Evolutionary conservation across 2,329 filamentous ascomycete species (phyloP).

Genomic region (Cadophora malorum): DNA sequence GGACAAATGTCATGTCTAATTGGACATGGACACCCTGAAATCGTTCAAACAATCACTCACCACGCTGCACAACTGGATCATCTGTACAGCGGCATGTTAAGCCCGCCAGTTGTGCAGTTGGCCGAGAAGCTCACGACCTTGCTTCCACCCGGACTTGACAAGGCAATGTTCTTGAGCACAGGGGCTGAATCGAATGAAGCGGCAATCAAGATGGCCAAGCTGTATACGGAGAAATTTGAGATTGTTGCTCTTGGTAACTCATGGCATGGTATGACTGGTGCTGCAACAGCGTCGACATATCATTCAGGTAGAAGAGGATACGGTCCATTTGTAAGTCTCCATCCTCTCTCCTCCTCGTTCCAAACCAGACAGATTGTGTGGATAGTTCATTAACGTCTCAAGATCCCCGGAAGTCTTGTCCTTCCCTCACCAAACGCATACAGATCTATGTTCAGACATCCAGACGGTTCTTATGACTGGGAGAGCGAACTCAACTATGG

Average conservation of each 20-base stretch:
- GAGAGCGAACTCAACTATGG: conserved; percentile 67
- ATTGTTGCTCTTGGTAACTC: conserved; percentile 64
- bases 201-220: conserved; percentile 69
- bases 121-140: conserved; percentile 56
- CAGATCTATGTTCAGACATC: conserved; percentile 63
- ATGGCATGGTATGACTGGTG: conserved; percentile 67
- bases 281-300: conserved; percentile 59
- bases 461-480: conserved; percentile 70
- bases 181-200: conserved; percentile 65
- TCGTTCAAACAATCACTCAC: conserved; percentile 58
- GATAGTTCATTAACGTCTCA: neutral
- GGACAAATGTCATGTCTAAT: conserved; percentile 66
- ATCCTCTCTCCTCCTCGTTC: no score
- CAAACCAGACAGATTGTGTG: neutral
- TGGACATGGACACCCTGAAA: conserved; percentile 63
- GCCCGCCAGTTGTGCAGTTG: conserved; percentile 61
- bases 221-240: conserved; percentile 69
- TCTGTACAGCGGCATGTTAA: conserved; percentile 64
- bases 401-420: conserved; percentile 61
- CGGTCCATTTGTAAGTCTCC: conserved; percentile 45
- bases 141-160: conserved; percentile 57
- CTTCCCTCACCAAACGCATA: conserved; percentile 67
- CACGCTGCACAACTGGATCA: conserved; percentile 62
- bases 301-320: conserved; percentile 56
- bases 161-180: conserved; percentile 63